Evolutionary conservation across 306 rosid genomes (phyloP).

Genomic region (Cajanus cajan): DNA sequence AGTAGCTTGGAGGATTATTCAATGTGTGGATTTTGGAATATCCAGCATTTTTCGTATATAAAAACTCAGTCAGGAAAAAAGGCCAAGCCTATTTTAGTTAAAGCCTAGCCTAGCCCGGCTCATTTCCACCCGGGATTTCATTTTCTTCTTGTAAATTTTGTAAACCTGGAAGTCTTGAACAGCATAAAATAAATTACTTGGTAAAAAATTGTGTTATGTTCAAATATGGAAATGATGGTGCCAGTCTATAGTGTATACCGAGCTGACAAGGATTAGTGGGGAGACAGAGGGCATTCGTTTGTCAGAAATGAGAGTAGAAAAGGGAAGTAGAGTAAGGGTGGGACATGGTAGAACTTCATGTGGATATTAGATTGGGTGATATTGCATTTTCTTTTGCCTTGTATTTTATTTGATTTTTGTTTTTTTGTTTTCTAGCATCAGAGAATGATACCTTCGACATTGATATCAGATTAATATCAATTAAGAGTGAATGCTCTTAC

Average conservation of each 20-base stretch:
- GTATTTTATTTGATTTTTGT: background rate
- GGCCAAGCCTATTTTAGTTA: background rate
- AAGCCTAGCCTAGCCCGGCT: background rate
- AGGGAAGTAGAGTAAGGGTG: background rate
- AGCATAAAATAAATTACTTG: background rate
- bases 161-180: background rate
- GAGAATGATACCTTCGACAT: background rate
- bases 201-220: background rate
- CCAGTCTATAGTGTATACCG: background rate
- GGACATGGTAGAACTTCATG: background rate
- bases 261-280: background rate
- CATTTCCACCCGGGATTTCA: background rate
- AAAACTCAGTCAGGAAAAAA: background rate
- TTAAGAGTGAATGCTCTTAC: background rate
- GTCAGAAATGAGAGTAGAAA: background rate
- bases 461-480: background rate
- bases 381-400: background rate
- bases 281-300: background rate
- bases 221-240: background rate
- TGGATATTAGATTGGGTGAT: background rate
- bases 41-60: no score
- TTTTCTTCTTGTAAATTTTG: background rate
- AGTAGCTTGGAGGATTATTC: no score
- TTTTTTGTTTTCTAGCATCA: conserved; percentile 10
- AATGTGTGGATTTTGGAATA: no score